Conservation (phyloP, 352 stramenopile species). For the Phytophthora pluvialis region DNA sequence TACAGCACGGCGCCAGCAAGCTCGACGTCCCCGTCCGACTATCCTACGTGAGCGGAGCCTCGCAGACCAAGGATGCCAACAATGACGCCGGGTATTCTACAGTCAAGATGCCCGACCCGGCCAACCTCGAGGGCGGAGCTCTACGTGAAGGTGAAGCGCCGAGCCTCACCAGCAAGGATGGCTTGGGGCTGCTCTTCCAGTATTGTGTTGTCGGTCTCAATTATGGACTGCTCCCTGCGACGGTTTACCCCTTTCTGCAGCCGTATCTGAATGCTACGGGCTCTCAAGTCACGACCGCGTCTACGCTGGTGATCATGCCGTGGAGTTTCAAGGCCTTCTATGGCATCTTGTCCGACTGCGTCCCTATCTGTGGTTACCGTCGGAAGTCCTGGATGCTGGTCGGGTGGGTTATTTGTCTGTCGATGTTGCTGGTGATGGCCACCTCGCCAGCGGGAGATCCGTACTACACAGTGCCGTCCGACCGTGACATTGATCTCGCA, state of each 20-base stretch:
- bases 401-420: constrained; percentile 44
- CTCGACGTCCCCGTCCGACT: constrained; percentile 21
- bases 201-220: constrained; percentile 46
- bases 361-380: constrained; percentile 54
- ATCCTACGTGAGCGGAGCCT: constrained; percentile 29
- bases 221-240: constrained; percentile 34
- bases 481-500: constrained; percentile 21
- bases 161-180: constrained; percentile 35
- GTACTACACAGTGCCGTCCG: constrained; percentile 40
- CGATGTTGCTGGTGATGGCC: constrained; percentile 39
- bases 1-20: constrained; percentile 13
- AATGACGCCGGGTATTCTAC: constrained; percentile 9
- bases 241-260: constrained; percentile 54
- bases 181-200: constrained; percentile 43
- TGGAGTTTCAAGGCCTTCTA: constrained; percentile 71
- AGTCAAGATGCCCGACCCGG: constrained; percentile 27
- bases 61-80: constrained; percentile 24
- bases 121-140: constrained; percentile 31
- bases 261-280: constrained; percentile 45
- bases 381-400: constrained; percentile 37
- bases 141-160: constrained; percentile 39
- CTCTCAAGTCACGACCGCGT: constrained; percentile 31
- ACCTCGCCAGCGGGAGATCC: constrained; percentile 23
- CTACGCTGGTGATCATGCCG: constrained; percentile 50
- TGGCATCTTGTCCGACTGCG: constrained; percentile 52